Conservation (phyloP, 2,329 filamentous ascomycete genomes). For the Furcasterigmium furcatum region DNA sequence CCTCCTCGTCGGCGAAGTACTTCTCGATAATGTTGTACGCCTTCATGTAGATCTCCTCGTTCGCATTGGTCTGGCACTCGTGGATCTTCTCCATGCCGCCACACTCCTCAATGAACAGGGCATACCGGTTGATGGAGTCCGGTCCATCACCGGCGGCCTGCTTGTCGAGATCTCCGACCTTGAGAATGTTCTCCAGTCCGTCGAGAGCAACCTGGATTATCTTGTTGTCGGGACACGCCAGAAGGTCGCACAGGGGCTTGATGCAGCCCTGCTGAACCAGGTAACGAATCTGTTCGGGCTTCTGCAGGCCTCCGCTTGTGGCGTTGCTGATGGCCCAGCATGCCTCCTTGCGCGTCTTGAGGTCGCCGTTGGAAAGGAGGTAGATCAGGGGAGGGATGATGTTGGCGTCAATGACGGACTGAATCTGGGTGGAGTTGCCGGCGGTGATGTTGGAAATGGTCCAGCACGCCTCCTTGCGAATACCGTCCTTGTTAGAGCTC, state of each 20-base stretch:
- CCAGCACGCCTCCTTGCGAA: conserved; percentile 99
- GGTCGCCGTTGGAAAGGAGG: conserved; percentile 91
- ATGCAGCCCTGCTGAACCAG: conserved; percentile 93
- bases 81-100: conserved; percentile 99
- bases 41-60: conserved; percentile 99
- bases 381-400: conserved; percentile 97
- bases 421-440: conserved; percentile 96
- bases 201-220: conserved; percentile 99
- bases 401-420: conserved; percentile 93
- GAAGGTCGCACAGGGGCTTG: conserved; percentile 91
- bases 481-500: conserved; percentile 97
- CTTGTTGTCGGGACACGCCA: conserved; percentile 98
- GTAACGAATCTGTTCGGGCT: conserved; percentile 97
- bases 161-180: conserved; percentile 99
- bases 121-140: conserved; percentile 91
- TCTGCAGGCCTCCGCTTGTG: conserved; percentile 94
- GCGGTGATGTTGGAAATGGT: conserved; percentile 99
- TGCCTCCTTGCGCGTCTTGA: conserved; percentile 98
- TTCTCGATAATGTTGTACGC: conserved; percentile 99
- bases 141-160: conserved; percentile 73
- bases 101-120: conserved; percentile 97
- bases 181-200: conserved; percentile 97
- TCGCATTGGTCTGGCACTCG: conserved; percentile 99
- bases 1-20: conserved; percentile 99
- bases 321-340: conserved; percentile 99